phyloP scores from a whole-genome alignment of 2,329 filamentous ascomycete species.

The Hirsutella minnesotensis region DNA sequence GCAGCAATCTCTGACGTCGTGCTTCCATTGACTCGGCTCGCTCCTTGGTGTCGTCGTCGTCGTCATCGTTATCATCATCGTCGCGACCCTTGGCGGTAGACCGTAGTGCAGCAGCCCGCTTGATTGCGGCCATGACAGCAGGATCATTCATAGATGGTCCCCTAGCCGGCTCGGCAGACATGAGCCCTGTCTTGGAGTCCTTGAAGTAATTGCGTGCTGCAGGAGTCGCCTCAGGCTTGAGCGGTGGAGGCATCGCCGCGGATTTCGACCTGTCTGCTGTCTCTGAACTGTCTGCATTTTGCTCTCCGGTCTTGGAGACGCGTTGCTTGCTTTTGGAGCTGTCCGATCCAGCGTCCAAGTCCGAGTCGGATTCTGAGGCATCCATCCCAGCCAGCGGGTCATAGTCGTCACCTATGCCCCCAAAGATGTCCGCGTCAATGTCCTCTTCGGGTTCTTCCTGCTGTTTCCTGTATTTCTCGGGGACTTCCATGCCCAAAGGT shows the following conservation, averaged over 20 bases:
- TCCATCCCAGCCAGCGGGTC: conserved; percentile 51
- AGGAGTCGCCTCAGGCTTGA: conserved; percentile 23
- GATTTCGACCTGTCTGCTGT: conserved; percentile 4
- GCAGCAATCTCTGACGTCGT: conserved; percentile 62
- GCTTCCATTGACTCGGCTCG: conserved; percentile 48
- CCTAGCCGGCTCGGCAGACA: conserved; percentile 38
- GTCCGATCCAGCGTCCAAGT: conserved; percentile 21
- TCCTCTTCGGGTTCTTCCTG: conserved; percentile 36
- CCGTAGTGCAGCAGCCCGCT: conserved; percentile 60
- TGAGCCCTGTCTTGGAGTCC: conserved; percentile 41
- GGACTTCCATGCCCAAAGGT: conserved; percentile 54
- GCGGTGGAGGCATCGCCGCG: conserved; percentile 33
- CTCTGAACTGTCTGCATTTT: conserved; percentile 3
- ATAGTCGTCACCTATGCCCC: conserved; percentile 54
- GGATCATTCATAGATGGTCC: conserved; percentile 57
- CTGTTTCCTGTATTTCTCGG: conserved; percentile 39
- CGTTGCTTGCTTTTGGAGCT: conserved; percentile 19
- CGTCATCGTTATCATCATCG: conserved; percentile 20
- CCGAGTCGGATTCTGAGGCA: conserved; percentile 31
- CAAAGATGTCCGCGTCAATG: conserved; percentile 51
- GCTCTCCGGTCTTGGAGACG: conserved; percentile 9
- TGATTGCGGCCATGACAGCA: conserved; percentile 70
- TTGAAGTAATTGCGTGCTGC: conserved; percentile 50
- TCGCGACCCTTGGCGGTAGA: conserved; percentile 20
- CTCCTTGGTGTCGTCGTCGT: conserved; percentile 27